Conservation (phyloP, 2,329 filamentous ascomycete genomes). For the Seiridium cupressi region DNA sequence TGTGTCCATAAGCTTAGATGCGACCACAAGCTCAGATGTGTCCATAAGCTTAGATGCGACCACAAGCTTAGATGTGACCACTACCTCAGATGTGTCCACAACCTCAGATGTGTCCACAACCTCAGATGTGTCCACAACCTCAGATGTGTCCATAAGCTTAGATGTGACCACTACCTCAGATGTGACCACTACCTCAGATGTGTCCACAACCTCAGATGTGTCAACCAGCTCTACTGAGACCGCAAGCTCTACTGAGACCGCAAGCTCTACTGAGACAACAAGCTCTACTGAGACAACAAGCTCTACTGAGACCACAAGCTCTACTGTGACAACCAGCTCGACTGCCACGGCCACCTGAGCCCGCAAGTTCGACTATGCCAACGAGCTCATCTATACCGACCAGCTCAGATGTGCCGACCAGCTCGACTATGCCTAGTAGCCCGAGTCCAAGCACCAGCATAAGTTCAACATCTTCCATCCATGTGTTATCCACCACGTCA, state of each 20-base stretch:
- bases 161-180: no score
- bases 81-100: no score
- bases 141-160: no score
- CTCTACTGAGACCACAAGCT: neutral
- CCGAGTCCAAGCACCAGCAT: neutral
- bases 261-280: neutral
- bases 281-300: neutral
- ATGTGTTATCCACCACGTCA: neutral
- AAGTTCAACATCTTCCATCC: neutral
- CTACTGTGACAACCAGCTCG: neutral
- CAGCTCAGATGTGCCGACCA: neutral
- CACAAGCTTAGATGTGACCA: no score
- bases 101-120: no score
- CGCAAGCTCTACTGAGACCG: neutral
- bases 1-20: neutral
- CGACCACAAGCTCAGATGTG: neutral
- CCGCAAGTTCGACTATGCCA: neutral
- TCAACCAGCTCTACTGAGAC: neutral
- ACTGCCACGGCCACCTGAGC: neutral
- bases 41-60: no score
- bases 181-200: no score
- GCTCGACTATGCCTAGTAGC: neutral
- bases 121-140: no score
- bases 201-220: neutral
- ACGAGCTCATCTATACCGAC: neutral